Evolutionary conservation across 1,284 basidiomycete species (phyloP).

Genomic region (Ceratobasidium sp.): DNA sequence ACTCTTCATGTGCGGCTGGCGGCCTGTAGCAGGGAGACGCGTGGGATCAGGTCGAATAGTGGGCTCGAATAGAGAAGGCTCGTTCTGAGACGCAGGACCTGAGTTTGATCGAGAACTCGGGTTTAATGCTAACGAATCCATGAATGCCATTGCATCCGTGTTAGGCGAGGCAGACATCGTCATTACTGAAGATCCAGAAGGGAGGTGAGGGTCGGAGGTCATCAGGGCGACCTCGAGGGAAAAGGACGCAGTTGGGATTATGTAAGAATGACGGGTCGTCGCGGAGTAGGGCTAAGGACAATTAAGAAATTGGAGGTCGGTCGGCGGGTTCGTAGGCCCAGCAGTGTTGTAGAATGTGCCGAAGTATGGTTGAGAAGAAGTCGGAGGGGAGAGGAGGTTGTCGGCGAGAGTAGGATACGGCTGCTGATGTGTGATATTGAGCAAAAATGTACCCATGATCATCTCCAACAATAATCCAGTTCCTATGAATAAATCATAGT

Average conservation of each 20-base stretch:
- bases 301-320: slow-evolving; percentile 14
- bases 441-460: not conserved
- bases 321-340: slow-evolving; percentile 2
- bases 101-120: slow-evolving; percentile 5
- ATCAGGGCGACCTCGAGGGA: not conserved
- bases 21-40: not conserved
- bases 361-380: not conserved
- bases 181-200: not conserved
- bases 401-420: not conserved
- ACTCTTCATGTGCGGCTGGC: not conserved
- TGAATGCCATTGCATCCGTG: slow-evolving; percentile 3
- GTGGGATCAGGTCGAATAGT: not conserved
- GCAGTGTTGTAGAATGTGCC: slow-evolving; percentile 21
- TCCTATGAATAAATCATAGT: too few species aligned
- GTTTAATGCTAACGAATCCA: slow-evolving; percentile 13
- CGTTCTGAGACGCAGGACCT: slow-evolving; percentile 22
- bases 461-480: too few species aligned
- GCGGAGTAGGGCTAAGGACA: not conserved
- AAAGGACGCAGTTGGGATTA: not conserved
- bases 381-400: not conserved
- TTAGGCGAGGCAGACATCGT: not conserved
- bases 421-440: not conserved
- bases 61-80: slow-evolving; percentile 21
- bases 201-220: not conserved
- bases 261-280: slow-evolving; percentile 5